Evolutionary conservation across 2,329 filamentous ascomycete species (phyloP).

Genomic region (Xylariaceae sp.): DNA sequence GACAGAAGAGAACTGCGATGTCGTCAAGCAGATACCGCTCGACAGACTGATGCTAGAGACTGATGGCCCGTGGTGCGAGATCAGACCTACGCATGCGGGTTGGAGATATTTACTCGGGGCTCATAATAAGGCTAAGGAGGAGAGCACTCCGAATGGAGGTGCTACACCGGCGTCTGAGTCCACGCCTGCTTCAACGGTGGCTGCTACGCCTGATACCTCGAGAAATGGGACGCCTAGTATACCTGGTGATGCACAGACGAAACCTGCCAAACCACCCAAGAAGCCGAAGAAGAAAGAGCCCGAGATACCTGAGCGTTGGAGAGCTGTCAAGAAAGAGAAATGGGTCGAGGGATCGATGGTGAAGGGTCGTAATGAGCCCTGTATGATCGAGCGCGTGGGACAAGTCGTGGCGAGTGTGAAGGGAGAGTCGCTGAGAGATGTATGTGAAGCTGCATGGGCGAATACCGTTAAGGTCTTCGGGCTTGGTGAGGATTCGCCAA

Average conservation of each 20-base stretch:
- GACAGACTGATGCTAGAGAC: constrained; percentile 89
- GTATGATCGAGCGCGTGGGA: constrained; percentile 81
- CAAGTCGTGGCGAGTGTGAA: constrained; percentile 85
- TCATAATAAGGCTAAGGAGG: constrained; percentile 15
- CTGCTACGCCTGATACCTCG: constrained; percentile 20
- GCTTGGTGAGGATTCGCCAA: constrained; percentile 44
- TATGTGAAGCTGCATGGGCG: constrained; percentile 80
- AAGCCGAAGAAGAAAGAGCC: constrained; percentile 57
- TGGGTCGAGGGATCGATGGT: constrained; percentile 86
- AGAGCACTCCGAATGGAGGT: constrained; percentile 5
- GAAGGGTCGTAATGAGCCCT: constrained; percentile 92
- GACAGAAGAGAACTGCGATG: constrained; percentile 82
- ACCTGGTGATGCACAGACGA: constrained; percentile 13
- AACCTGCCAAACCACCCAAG: constrained; percentile 28
- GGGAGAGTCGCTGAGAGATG: constrained; percentile 70
- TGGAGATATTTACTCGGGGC: constrained; percentile 61
- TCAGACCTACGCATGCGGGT: constrained; percentile 82
- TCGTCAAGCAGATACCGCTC: constrained; percentile 75
- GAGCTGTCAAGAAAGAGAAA: constrained; percentile 91
- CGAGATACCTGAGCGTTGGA: constrained; percentile 68
- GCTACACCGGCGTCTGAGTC: constrained; percentile 2
- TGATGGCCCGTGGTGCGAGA: constrained; percentile 97
- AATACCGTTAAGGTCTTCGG: constrained; percentile 81
- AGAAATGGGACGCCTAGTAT: constrained; percentile 11
- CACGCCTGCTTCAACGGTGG: constrained; percentile 11